Evolutionary conservation across 2,329 filamentous ascomycete species (phyloP).

Genomic region (Exophiala mesophila): DNA sequence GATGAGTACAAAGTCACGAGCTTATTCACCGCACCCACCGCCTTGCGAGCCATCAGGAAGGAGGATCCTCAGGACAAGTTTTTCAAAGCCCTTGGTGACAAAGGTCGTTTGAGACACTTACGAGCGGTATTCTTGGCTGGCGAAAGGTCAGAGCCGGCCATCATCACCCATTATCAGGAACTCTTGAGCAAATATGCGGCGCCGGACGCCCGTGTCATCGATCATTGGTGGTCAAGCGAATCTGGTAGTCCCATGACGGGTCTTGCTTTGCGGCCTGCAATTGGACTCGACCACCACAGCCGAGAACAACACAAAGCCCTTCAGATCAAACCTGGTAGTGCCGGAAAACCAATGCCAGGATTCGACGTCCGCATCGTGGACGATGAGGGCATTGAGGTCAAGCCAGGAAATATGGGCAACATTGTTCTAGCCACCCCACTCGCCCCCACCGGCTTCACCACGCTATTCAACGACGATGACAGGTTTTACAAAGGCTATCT

Average conservation of each 20-base stretch:
- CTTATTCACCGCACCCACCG: conserved; percentile 82
- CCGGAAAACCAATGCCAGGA: conserved; percentile 85
- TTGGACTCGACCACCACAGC: conserved; percentile 42
- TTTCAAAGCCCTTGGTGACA: conserved; percentile 59
- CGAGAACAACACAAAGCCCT: conserved; percentile 44
- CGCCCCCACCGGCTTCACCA: conserved; percentile 79
- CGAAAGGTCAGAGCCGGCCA: conserved; percentile 81
- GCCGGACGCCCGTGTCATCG: conserved; percentile 57
- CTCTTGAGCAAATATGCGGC: conserved; percentile 65
- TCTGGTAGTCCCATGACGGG: conserved; percentile 65
- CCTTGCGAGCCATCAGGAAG: conserved; percentile 78
- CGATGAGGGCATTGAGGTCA: conserved; percentile 68
- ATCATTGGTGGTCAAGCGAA: conserved; percentile 73
- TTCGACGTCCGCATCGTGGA: conserved; percentile 84
- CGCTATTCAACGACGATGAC: conserved; percentile 78
- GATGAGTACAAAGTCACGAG: conserved; percentile 77
- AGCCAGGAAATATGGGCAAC: conserved; percentile 77
- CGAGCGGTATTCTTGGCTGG: conserved; percentile 79
- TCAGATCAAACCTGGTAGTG: conserved; percentile 73
- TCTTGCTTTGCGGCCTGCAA: conserved; percentile 58
- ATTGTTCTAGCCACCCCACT: conserved; percentile 80
- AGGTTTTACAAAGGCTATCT: conserved; percentile 83
- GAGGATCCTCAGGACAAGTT: conserved; percentile 72
- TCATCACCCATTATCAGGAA: conserved; percentile 74
- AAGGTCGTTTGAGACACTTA: conserved; percentile 67